Evolutionary conservation across 1,284 basidiomycete species (phyloP), one percentile per base, ranked within the genome.

Genomic region (Phlebopus sp.): DNA sequence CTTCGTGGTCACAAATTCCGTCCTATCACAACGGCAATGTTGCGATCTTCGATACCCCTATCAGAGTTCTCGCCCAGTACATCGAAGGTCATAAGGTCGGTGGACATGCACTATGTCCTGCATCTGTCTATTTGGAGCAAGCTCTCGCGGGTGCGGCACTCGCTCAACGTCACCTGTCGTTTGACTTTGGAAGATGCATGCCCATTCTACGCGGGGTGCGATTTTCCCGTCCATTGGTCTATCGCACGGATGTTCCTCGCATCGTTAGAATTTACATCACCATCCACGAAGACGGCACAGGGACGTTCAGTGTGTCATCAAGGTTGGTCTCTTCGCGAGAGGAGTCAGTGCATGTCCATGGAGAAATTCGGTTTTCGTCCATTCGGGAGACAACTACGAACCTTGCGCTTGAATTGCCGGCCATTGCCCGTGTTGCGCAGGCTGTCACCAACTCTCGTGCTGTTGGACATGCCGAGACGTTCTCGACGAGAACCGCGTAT

Each of bases 41-140:
- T 3, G 73, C 77, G 1, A 66, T 76, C 37, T 82, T 82, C 58
- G 75, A 82, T 59, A 79, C 77, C 0, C 73, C 79, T 0, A 71
- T 84, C 23, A 50, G 50, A 3, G 55, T 61, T 30, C 53, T 86
- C 3, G 70, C 70, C 4, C 51, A 57, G 4, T 74, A 73, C 49
- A 80, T 88, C 18, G 56, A 65, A 14, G 82, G 83, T 1, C 85
- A 88, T 51, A 67, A 59, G n/a, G 82, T 87, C 2, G 75, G 73
- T 14, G 78, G 74, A 2, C 57, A 72, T 29, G 69, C 80, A 0
- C 70, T 88, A 1, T 88, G 84, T 54, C 85, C 86, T 4, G 85
- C 82, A 1, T 86, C 83, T 0, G 74, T 86, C 2, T 86, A 86
- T 54, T 59, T 80, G 15, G 84, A 86, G 54, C 72, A 81, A 37